A percentile compares a stretch with the other conserved stretches of the same genome.
phyloP scores from a whole-genome alignment of 345 rosid genomes.

The Boechera stricta region DNA sequence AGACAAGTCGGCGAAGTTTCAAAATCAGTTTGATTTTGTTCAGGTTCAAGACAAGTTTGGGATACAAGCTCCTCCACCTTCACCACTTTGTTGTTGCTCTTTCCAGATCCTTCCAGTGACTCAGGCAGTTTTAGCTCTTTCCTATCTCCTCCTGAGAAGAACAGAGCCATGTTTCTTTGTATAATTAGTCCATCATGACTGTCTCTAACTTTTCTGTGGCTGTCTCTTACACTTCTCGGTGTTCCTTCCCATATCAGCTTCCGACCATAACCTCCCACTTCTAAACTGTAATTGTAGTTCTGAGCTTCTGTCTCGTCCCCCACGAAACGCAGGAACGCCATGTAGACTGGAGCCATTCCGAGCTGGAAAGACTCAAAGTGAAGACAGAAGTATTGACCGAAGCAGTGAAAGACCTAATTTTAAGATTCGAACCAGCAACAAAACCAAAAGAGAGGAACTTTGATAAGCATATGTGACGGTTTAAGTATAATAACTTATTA shows the following conservation, averaged over 20 bases:
- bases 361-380: slow-evolving; percentile 98
- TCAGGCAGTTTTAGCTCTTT: slow-evolving; percentile 86
- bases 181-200: slow-evolving; percentile 90
- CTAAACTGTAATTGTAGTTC: slow-evolving; percentile 90
- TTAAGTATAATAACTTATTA: not conserved
- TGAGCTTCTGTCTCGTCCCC: slow-evolving; percentile 89
- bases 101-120: slow-evolving; percentile 99
- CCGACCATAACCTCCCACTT: slow-evolving; percentile 93
- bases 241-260: slow-evolving; percentile 95
- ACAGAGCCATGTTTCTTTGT: slow-evolving; percentile 91
- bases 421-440: not conserved
- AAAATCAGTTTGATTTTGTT: slow-evolving; percentile 15
- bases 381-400: slow-evolving; percentile 95
- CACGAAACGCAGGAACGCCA: slow-evolving; percentile 95
- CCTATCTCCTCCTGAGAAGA: slow-evolving; percentile 96
- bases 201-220: slow-evolving; percentile 92
- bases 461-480: not conserved
- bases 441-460: slow-evolving; percentile 29
- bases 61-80: slow-evolving; percentile 81
- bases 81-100: slow-evolving; percentile 87
- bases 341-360: slow-evolving; percentile 95
- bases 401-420: slow-evolving; percentile 84
- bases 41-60: slow-evolving; percentile 68
- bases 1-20: slow-evolving; percentile 19
- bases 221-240: slow-evolving; percentile 85